phyloP scores from a whole-genome alignment of 2,329 filamentous ascomycete species.

The Knoxdaviesia capensis region DNA sequence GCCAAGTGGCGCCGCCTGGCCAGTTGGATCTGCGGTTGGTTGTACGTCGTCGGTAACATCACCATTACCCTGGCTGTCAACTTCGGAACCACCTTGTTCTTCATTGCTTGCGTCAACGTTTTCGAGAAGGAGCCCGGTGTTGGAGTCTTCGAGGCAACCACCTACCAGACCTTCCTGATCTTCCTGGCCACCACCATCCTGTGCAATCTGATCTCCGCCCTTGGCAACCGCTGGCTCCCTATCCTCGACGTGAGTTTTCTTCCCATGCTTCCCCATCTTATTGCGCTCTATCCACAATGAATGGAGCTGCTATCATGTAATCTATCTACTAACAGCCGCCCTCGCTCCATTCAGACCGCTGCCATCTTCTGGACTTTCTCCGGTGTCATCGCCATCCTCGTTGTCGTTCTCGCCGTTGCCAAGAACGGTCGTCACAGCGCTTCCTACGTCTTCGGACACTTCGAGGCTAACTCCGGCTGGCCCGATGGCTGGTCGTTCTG shows the following conservation, averaged over 20 bases:
- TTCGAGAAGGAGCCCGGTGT: conserved; percentile 24
- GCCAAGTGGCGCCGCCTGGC: conserved; percentile 37
- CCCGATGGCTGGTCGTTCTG: conserved; percentile 51
- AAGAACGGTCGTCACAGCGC: conserved; percentile 45
- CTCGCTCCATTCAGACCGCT: conserved; percentile 30
- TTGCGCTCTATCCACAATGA: background rate
- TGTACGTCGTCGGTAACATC: conserved; percentile 61
- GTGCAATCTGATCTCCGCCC: conserved; percentile 43
- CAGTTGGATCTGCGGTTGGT: conserved; percentile 56
- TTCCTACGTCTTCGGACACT: conserved; percentile 44
- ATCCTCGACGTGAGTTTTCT: conserved; percentile 41
- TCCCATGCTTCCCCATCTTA: background rate
- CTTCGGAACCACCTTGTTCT: conserved; percentile 53
- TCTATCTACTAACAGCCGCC: background rate
- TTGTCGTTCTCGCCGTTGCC: conserved; percentile 43
- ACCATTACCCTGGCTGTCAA: conserved; percentile 70
- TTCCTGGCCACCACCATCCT: conserved; percentile 49
- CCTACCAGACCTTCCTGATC: conserved; percentile 51
- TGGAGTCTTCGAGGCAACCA: conserved; percentile 22
- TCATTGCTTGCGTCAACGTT: conserved; percentile 34
- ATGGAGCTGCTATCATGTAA: background rate
- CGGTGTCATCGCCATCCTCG: conserved; percentile 43
- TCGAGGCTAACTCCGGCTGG: conserved; percentile 52
- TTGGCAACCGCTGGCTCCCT: conserved; percentile 48
- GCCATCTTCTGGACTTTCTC: conserved; percentile 59